Percentiles rank a stretch among this genome's conserved stretches.
Evolutionary conservation across 2,329 filamentous ascomycete genomes (phyloP).

Genomic region (Fusarium sarcochroum): DNA sequence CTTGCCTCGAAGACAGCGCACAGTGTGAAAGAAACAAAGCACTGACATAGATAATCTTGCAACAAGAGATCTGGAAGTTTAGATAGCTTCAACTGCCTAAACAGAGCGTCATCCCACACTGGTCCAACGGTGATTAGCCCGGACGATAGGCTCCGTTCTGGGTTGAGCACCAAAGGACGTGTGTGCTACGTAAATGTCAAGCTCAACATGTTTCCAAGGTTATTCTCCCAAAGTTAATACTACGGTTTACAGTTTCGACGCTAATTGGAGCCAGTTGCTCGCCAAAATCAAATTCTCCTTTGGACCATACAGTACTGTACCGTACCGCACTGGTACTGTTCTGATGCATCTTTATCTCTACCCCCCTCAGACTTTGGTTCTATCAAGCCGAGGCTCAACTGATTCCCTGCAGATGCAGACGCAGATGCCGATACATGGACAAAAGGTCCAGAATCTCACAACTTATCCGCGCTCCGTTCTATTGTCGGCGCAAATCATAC

Average conservation of each 20-base stretch:
- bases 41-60: not conserved
- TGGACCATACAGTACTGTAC: no score
- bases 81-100: not conserved
- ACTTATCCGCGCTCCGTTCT: not conserved
- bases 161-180: no score
- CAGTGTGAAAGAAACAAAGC: not conserved
- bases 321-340: no score
- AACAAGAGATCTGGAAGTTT: not conserved
- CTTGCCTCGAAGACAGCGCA: not conserved
- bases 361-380: slow-evolving; percentile 2
- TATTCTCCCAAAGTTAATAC: slow-evolving; percentile 15
- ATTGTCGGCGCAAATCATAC: not conserved
- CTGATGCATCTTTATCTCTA: not conserved
- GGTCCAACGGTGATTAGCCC: not conserved
- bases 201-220: not conserved
- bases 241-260: slow-evolving; percentile 2
- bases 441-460: slow-evolving; percentile 10
- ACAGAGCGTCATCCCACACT: no score
- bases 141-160: not conserved
- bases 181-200: not conserved
- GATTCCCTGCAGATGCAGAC: not conserved
- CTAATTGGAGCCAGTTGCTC: not conserved
- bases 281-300: not conserved
- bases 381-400: slow-evolving; percentile 11
- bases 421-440: slow-evolving; percentile 1